phyloP scores from a whole-genome alignment of 257 asterid genomes.

The Solanum phureja region DNA sequence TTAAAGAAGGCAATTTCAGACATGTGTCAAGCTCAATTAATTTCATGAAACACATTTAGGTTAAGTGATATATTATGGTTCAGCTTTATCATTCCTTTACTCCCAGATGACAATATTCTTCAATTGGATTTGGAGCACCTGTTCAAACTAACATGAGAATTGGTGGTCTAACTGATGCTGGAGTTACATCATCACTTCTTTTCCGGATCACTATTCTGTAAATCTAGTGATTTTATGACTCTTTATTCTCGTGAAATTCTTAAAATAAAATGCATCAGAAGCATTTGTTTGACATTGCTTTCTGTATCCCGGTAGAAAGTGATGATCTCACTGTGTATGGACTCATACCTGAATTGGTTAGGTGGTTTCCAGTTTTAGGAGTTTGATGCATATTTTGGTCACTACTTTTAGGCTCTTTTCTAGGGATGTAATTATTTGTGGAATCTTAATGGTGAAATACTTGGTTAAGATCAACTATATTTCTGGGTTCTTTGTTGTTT shows the following conservation, averaged over 20 bases:
- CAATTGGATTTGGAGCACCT: conserved; percentile 88
- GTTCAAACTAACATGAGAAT: conserved; percentile 64
- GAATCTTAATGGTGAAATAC: not conserved
- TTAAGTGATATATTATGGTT: no score
- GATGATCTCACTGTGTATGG: not conserved
- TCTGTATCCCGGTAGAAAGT: not conserved
- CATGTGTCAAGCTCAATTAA: not conserved
- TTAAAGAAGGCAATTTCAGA: conserved; percentile 79
- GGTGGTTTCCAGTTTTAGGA: not conserved
- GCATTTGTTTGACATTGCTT: not conserved
- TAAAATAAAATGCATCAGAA: not conserved
- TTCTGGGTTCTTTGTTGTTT: not conserved
- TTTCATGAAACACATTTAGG: not conserved
- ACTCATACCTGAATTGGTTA: not conserved
- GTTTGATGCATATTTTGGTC: not conserved
- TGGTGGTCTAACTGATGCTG: conserved; percentile 23
- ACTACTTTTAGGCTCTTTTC: not conserved
- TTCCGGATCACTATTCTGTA: not conserved
- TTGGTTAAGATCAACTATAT: not conserved
- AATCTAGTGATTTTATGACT: not conserved
- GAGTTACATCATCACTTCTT: conserved; percentile 20
- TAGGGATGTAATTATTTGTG: no score
- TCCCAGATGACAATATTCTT: conserved; percentile 67
- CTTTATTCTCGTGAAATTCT: not conserved
- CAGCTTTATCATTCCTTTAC: no score